phyloP scores from a whole-genome alignment of 352 stramenopile genomes.

The Globisporangium irregulare region DNA sequence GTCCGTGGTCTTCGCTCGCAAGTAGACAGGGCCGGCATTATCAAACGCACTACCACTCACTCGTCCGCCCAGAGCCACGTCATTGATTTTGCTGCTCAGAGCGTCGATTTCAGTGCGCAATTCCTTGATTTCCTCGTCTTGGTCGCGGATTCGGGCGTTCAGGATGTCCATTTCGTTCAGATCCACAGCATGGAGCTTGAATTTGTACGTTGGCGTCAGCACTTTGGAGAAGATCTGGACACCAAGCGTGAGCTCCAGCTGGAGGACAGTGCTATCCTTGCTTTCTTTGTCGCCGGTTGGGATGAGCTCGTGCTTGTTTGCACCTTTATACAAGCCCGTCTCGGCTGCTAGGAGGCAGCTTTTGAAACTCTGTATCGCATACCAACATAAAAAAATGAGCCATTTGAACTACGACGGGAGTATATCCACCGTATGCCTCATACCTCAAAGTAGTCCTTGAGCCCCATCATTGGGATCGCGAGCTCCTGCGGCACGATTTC shows the following conservation, averaged over 20 bases:
- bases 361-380: slow-evolving; percentile 8
- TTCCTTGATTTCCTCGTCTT: slow-evolving; percentile 9
- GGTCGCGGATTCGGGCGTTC: slow-evolving; percentile 6
- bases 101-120: slow-evolving; percentile 7
- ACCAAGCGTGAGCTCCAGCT: slow-evolving; percentile 8
- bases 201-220: slow-evolving; percentile 12
- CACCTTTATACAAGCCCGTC: not conserved
- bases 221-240: slow-evolving; percentile 15
- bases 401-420: not conserved
- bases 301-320: slow-evolving; percentile 12
- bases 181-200: not conserved
- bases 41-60: not conserved
- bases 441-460: slow-evolving; percentile 16
- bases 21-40: not conserved
- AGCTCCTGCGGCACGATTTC: slow-evolving; percentile 1
- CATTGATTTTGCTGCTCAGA: not conserved
- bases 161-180: slow-evolving; percentile 12
- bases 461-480: slow-evolving; percentile 9
- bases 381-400: not conserved
- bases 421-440: not conserved
- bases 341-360: slow-evolving; percentile 4
- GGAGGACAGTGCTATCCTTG: not conserved
- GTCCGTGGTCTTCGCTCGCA: not conserved
- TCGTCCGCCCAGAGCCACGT: not conserved
- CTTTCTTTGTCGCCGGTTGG: not conserved